A percentile compares a stretch with the other conserved stretches of the same genome.
Evolutionary conservation across 2,329 filamentous ascomycete genomes (phyloP).

Genomic region (Fusarium zealandicum): DNA sequence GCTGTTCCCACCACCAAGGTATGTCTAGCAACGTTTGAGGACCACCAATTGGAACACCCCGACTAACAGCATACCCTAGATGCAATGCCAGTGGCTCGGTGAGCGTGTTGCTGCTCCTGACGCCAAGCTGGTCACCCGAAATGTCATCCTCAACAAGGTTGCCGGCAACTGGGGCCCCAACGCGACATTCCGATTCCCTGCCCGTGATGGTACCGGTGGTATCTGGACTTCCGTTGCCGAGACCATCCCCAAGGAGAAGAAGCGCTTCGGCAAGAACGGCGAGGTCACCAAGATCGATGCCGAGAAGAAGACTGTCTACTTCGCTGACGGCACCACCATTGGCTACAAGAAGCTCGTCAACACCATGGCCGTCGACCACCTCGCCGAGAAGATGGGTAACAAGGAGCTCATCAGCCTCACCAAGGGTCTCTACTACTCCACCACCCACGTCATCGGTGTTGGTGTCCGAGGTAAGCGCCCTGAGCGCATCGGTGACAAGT

Average conservation of each 20-base stretch:
- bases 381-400: slow-evolving; percentile 88
- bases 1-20: slow-evolving; percentile 97
- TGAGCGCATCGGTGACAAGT: slow-evolving; percentile 98
- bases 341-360: slow-evolving; percentile 92
- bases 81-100: slow-evolving; percentile 98
- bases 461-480: slow-evolving; percentile 91
- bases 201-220: slow-evolving; percentile 92
- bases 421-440: slow-evolving; percentile 96
- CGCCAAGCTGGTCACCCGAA: slow-evolving; percentile 90
- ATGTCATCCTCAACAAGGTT: slow-evolving; percentile 94
- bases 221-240: slow-evolving; percentile 99
- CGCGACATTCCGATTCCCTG: slow-evolving; percentile 97
- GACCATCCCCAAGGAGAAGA: slow-evolving; percentile 91
- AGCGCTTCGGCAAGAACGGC: slow-evolving; percentile 84
- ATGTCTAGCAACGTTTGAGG: slow-evolving; percentile 36
- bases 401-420: slow-evolving; percentile 81
- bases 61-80: slow-evolving; percentile 60
- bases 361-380: slow-evolving; percentile 93
- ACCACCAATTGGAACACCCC: neutral
- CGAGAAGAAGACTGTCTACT: slow-evolving; percentile 79
- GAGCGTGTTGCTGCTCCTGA: slow-evolving; percentile 98
- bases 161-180: slow-evolving; percentile 99
- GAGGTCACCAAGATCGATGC: slow-evolving; percentile 88
- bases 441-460: slow-evolving; percentile 95
- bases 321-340: slow-evolving; percentile 86